Base-by-base conservation (phyloP, 148 eudicot genomes). In the Nyssa sinensis region DNA sequence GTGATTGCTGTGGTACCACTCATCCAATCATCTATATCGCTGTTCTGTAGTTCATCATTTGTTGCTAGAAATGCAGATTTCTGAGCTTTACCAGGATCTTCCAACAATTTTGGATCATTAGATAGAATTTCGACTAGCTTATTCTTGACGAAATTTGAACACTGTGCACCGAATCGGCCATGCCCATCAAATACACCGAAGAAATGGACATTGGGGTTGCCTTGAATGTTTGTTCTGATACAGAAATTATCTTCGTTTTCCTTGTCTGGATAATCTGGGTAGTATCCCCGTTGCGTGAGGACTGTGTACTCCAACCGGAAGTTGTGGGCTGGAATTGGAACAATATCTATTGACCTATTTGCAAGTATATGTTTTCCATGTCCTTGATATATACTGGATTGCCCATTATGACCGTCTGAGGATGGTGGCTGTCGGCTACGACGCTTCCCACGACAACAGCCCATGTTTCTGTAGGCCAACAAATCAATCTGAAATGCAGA, bases 181-280 rank as follows among this genome's bases (percentile, higher is more conserved):
- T 94, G 98, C 72, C 98, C 98, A 84, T 94, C 98, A 79, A 94
- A 94, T 23, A 94, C 97, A 10, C 98, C 98, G 79, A 92, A 92
- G 85, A 94, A 94, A 84, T 94, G 98, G 24, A 85, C 83, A 82
- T 88, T 86, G 5, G 92, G 92, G 79, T 89, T 92, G 44, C 84
- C 88, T 62, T 90, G 91, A 69, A 94, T 64, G 16, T 74, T 75
- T 11, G 88, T 92, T 72, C 69, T 82, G 53, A 92, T 81, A 75
- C 93, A 88, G 80, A 82, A 92, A 83, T 91, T 82, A 85, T 94
- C 98, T 74, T 94, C 96, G 69, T 94, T 94, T 35, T 90, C 94
- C 78, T 90, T 94, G 29, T 88, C 91, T n/a, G 93, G 93, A 29
- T 82, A 75, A 4, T 92, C 98, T 4, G 97, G 98, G 77, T 94